Conservation (phyloP, 2,329 filamentous ascomycete genomes). For the Rhynchosporium graminicola region DNA sequence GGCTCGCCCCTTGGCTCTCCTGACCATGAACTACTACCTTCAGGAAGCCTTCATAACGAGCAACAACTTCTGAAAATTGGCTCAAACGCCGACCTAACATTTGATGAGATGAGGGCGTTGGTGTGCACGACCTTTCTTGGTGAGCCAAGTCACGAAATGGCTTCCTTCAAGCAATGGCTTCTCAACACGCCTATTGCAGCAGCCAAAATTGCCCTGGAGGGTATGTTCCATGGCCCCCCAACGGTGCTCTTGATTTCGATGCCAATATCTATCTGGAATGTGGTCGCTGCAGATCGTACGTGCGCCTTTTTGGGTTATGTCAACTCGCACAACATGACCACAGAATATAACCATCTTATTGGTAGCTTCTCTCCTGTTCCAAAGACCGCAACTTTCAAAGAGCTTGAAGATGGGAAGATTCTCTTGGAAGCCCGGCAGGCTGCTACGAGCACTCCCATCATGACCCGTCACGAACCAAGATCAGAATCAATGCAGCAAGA, state of each 20-base stretch:
- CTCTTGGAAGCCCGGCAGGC: constrained; percentile 48
- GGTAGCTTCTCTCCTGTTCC: constrained; percentile 45
- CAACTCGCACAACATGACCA: constrained; percentile 67
- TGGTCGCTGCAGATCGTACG: constrained; percentile 66
- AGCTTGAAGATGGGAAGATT: constrained; percentile 59
- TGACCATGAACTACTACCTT: constrained; percentile 32
- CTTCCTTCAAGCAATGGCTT: constrained; percentile 67
- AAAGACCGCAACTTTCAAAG: constrained; percentile 50
- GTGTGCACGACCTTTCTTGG: constrained; percentile 68
- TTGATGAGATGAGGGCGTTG: constrained; percentile 63
- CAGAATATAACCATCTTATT: constrained; percentile 61
- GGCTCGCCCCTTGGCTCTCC: constrained; percentile 36
- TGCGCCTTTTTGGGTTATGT: constrained; percentile 67
- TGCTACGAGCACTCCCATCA: constrained; percentile 40
- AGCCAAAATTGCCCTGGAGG: constrained; percentile 62
- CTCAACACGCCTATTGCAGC: constrained; percentile 57
- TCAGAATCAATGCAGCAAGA: constrained; percentile 29
- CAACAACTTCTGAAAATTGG: constrained; percentile 35
- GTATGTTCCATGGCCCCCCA: constrained; percentile 67
- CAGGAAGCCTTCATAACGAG: constrained; percentile 29
- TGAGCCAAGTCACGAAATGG: constrained; percentile 65
- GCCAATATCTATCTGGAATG: constrained; percentile 63
- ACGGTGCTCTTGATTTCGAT: constrained; percentile 68
- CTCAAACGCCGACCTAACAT: constrained; percentile 52
- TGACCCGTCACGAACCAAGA: constrained; percentile 47